phyloP scores from a whole-genome alignment of 805 yeast genomes.

The Hagleromyces aurorensis region DNA sequence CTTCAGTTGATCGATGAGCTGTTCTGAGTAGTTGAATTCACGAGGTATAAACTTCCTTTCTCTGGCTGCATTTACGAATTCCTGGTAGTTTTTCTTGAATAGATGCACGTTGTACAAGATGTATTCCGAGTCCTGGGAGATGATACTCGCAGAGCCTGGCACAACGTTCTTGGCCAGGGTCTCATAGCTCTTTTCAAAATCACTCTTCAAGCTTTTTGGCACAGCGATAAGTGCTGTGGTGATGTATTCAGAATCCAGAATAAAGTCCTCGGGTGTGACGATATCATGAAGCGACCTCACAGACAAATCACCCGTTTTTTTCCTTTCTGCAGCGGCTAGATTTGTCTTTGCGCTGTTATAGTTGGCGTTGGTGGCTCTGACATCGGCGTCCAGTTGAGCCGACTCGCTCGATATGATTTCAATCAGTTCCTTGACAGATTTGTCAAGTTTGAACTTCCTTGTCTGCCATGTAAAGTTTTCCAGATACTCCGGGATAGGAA shows the following conservation, averaged over 20 bases:
- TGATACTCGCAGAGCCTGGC: conserved; percentile 74
- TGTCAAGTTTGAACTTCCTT: conserved; percentile 78
- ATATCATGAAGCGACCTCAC: conserved; percentile 86
- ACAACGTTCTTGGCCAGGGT: conserved; percentile 72
- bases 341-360: conserved; percentile 80
- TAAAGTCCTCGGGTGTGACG: conserved; percentile 76
- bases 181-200: conserved; percentile 68
- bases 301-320: conserved; percentile 87
- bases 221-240: conserved; percentile 83
- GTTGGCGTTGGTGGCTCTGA: conserved; percentile 61
- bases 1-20: conserved; percentile 58
- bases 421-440: conserved; percentile 70
- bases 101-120: conserved; percentile 68
- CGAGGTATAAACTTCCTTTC: conserved; percentile 89
- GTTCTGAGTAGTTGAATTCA: conserved; percentile 83
- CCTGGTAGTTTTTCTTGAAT: conserved; percentile 71
- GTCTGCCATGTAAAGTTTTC: conserved; percentile 83
- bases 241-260: conserved; percentile 77
- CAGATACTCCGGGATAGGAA: conserved; percentile 48
- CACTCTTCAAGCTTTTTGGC: conserved; percentile 54
- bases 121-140: conserved; percentile 69
- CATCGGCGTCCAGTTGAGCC: conserved; percentile 74
- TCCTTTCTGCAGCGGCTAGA: conserved; percentile 81
- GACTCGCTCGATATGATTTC: conserved; percentile 68
- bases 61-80: conserved; percentile 62